Base-by-base conservation (phyloP, 345 rosid species). In the Mercurialis annua region DNA sequence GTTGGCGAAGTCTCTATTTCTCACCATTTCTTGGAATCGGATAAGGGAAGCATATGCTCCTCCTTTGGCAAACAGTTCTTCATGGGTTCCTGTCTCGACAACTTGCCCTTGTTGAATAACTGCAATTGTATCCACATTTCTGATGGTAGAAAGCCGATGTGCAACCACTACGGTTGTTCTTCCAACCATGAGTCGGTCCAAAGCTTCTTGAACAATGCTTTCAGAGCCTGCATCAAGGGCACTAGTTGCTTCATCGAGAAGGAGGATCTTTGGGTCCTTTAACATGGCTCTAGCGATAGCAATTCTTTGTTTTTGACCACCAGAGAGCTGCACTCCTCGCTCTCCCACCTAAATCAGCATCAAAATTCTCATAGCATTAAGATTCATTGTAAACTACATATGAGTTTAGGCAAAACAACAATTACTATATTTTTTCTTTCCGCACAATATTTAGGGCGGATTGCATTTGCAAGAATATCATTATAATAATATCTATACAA, bases 201-300 rank as follows among this genome's bases (percentile, higher is more conserved):
- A 80, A 44, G 99, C 98, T 81, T 94, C 99, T 69, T 94, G 99
- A 73, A 94, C 99, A 58, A 94, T 91, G 85, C 90, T 92, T 80
- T 92, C 99, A 6, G 99, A 94, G 76, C 99, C 75, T 26, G 98
- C 97, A 76, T 94, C 99, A 26, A 94, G 99, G 4, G 99, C 99
- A 26, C 99, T 94, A 14, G 99, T 94, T 66, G 99, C 99, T 82
- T 94, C 99, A 72, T 94, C 99, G 3, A 94, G 89, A 52, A 94
- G 96, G 40, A 94, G 87, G 81, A 94, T 85, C 84, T 86, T 94
- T 0, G 99, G 99, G 60, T 94, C 80, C 80, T 94, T 94, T 74
- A 94, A 65, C 98, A 94, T 92, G 1, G 99, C 99, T 70, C 99
- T 84, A n/a, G 98, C 97, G 33, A 94, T 94, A 33, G 99, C 99